phyloP scores from a whole-genome alignment of 1,284 basidiomycete genomes.

The Ceratobasidium sp. region DNA sequence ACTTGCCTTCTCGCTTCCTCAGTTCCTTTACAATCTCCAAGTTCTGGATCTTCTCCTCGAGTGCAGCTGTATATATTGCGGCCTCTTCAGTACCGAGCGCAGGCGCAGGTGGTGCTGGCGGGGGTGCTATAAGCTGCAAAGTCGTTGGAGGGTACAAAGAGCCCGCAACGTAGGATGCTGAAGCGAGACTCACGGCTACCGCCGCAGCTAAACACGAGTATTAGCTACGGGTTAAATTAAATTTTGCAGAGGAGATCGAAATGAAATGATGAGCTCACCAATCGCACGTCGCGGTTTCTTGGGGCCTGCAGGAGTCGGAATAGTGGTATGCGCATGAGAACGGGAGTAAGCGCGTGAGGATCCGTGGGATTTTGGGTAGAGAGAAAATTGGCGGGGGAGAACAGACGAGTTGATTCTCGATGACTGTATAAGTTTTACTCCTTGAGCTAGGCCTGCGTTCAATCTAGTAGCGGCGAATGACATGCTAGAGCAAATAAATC shows the following conservation, averaged over 20 bases:
- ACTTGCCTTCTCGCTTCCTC: constrained; percentile 57
- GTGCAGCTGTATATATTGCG: constrained; percentile 67
- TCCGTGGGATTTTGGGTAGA: constrained; percentile 1
- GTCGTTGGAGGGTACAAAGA: constrained; percentile 75
- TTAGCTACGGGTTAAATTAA: not conserved
- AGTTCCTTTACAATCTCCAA: constrained; percentile 73
- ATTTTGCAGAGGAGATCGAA: not conserved
- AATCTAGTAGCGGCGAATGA: not conserved
- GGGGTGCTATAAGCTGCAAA: constrained; percentile 76
- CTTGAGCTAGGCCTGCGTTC: not conserved
- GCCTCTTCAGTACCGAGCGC: constrained; percentile 75
- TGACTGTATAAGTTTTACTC: not conserved
- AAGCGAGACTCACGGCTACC: constrained; percentile 45
- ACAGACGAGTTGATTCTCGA: not conserved
- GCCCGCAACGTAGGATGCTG: constrained; percentile 66
- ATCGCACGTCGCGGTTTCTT: constrained; percentile 15
- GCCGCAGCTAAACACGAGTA: constrained; percentile 23
- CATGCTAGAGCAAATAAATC: too few species aligned
- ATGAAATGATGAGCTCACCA: not conserved
- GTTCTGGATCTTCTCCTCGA: constrained; percentile 79
- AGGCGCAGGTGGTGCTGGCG: constrained; percentile 76
- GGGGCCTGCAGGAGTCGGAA: not conserved
- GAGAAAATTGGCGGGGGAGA: not conserved
- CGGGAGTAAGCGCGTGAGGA: constrained; percentile 18
- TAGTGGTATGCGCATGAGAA: constrained; percentile 18